A percentile compares a stretch with the other conserved stretches of the same genome.
phyloP scores from a whole-genome alignment of 2,329 filamentous ascomycete genomes.

The Aspergillus fumigatiaffinis region DNA sequence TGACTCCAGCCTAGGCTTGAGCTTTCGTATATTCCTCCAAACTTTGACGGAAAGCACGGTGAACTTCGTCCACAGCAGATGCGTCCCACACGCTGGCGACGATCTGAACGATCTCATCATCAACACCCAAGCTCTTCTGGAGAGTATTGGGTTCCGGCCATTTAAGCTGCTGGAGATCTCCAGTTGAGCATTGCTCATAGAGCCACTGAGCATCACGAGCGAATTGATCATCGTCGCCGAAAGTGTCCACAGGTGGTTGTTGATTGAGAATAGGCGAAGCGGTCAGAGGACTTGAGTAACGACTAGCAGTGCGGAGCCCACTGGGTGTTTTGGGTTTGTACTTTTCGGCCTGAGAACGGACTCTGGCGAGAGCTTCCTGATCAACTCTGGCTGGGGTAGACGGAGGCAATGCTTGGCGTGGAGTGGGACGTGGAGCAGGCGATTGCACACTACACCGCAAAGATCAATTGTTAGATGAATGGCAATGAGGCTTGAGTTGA shows the following conservation, averaged over 20 bases:
- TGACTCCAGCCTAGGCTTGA: constrained; percentile 2
- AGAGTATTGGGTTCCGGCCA: constrained; percentile 19
- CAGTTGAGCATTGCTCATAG: constrained; percentile 22
- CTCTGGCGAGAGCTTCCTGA: constrained; percentile 31
- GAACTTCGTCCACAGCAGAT: constrained; percentile 12
- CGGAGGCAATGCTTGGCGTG: constrained; percentile 10
- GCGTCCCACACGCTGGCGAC: constrained; percentile 14
- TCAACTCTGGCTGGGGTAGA: constrained; percentile 21
- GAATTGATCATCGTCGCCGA: constrained; percentile 21
- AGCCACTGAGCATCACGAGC: constrained; percentile 25
- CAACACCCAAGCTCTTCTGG: constrained; percentile 14
- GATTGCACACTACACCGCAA: constrained; percentile 3
- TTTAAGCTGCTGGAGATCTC: constrained; percentile 18
- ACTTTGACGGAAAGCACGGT: constrained; percentile 10
- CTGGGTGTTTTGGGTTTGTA: constrained; percentile 44
- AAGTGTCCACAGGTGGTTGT: constrained; percentile 8
- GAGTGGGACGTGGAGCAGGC: constrained; percentile 10
- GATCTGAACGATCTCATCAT: constrained; percentile 8
- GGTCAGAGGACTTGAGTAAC: constrained; percentile 22
- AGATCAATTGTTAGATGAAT: constrained; percentile 3
- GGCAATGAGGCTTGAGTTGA: not conserved
- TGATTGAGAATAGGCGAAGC: constrained; percentile 8
- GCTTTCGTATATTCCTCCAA: constrained; percentile 16
- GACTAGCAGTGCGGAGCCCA: constrained; percentile 35
- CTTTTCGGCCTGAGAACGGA: constrained; percentile 35